These are phyloP conservation scores for Parafenestella ontariensis DNA, from an alignment of 2,329 filamentous ascomycete species.

Conservation along the genomic window DNA sequence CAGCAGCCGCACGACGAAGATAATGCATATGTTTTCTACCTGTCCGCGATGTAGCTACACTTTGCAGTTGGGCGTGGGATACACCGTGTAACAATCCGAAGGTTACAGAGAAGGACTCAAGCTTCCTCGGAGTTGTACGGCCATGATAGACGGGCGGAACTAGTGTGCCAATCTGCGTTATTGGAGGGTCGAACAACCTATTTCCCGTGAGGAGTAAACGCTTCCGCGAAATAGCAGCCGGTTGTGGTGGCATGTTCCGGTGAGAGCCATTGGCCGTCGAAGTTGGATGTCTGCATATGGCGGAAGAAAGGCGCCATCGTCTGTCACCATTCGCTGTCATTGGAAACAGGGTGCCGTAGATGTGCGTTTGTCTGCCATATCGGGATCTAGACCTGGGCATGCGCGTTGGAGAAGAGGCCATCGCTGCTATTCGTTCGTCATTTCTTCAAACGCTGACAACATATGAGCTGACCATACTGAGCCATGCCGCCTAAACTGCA, in stretches of 20 bases:
- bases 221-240: conserved; percentile 7
- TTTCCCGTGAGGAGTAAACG: not conserved
- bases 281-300: conserved; percentile 8
- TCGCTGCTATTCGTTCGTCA: conserved; percentile 17
- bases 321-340: not conserved
- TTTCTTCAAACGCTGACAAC: conserved; percentile 9
- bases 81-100: not conserved
- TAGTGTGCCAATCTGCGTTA: conserved; percentile 8
- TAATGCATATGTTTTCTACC: not conserved
- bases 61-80: not conserved
- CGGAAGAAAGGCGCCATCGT: conserved; percentile 7
- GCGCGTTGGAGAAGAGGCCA: conserved; percentile 3
- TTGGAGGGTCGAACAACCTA: not conserved
- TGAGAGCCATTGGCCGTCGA: conserved; percentile 1
- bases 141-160: not conserved
- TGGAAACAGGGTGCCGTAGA: conserved; percentile 4
- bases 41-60: not conserved
- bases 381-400: conserved; percentile 4
- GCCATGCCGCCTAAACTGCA: not conserved
- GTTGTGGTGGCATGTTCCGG: conserved; percentile 2
- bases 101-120: not conserved
- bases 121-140: not conserved
- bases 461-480: conserved; percentile 10
- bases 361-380: conserved; percentile 3
- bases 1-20: conserved; percentile 4